These are phyloP conservation scores for Cotoneaster glaucophyllus DNA, from an alignment of 306 rosid species.

Conservation along the genomic window DNA sequence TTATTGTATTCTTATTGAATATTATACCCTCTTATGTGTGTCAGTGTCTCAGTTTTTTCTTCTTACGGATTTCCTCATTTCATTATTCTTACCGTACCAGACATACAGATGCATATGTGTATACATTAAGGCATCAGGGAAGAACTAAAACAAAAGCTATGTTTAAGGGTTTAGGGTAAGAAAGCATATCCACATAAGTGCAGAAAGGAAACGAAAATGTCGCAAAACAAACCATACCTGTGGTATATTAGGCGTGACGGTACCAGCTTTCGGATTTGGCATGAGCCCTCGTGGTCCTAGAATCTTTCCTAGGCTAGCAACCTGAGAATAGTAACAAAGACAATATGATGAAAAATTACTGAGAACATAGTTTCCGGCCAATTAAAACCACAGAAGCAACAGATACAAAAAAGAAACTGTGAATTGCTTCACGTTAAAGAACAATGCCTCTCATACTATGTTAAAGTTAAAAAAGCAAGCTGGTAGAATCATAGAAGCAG, in stretches of 20 bases:
- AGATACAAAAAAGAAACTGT: neutral
- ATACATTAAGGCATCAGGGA: neutral
- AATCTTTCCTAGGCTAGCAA: conserved; percentile 94
- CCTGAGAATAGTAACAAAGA: conserved; percentile 44
- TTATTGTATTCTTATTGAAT: no score
- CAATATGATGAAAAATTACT: neutral
- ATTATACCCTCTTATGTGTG: neutral
- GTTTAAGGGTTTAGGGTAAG: neutral
- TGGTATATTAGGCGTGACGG: conserved; percentile 90
- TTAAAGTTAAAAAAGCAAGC: neutral
- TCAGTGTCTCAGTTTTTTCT: neutral
- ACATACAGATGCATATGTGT: neutral
- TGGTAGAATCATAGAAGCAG: neutral
- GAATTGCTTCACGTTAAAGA: neutral
- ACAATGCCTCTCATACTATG: neutral
- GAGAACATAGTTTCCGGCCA: neutral
- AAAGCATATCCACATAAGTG: neutral
- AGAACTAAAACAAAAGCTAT: neutral
- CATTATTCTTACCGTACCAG: neutral
- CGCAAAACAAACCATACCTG: conserved; percentile 42
- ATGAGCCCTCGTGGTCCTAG: conserved; percentile 98
- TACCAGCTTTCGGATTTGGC: conserved; percentile 99
- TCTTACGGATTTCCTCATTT: neutral
- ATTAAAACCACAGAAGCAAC: neutral
- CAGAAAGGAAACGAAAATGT: neutral